phyloP scores from a whole-genome alignment of 1,139 yeast species.

The Suhomyces panamericanus region DNA sequence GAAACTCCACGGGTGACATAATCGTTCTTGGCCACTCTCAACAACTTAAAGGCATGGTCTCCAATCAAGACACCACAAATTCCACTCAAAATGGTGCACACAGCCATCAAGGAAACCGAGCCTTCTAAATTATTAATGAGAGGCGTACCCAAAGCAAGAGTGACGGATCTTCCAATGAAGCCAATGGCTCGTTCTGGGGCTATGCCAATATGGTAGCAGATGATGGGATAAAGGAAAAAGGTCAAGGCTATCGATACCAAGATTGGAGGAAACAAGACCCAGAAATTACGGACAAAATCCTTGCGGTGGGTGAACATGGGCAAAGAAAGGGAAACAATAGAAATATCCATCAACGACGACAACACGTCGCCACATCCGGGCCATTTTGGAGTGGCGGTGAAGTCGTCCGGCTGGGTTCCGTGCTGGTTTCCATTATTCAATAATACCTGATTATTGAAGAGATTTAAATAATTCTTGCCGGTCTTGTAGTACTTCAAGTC shows the following conservation, averaged over 20 bases:
- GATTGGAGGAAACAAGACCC: slow-evolving; percentile 60
- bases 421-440: slow-evolving; percentile 30
- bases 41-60: slow-evolving; percentile 43
- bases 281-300: slow-evolving; percentile 60
- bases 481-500: slow-evolving; percentile 62
- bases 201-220: slow-evolving; percentile 66
- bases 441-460: slow-evolving; percentile 47
- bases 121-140: slow-evolving; percentile 66
- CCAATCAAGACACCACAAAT: slow-evolving; percentile 74
- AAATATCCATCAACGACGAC: slow-evolving; percentile 68
- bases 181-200: slow-evolving; percentile 63
- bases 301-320: slow-evolving; percentile 76
- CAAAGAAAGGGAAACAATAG: slow-evolving; percentile 71
- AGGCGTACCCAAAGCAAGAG: slow-evolving; percentile 78
- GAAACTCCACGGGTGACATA: slow-evolving; percentile 76
- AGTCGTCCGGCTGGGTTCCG: slow-evolving; percentile 19
- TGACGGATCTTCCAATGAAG: slow-evolving; percentile 78
- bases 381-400: slow-evolving; percentile 46
- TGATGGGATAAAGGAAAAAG: slow-evolving; percentile 67
- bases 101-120: slow-evolving; percentile 72
- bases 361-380: slow-evolving; percentile 85
- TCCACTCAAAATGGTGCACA: slow-evolving; percentile 76
- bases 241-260: slow-evolving; percentile 56
- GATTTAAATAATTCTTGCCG: slow-evolving; percentile 61
- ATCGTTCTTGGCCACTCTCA: slow-evolving; percentile 61